phyloP scores from a whole-genome alignment of 2,329 filamentous ascomycete genomes.

The Colletotrichum echinochloae region DNA sequence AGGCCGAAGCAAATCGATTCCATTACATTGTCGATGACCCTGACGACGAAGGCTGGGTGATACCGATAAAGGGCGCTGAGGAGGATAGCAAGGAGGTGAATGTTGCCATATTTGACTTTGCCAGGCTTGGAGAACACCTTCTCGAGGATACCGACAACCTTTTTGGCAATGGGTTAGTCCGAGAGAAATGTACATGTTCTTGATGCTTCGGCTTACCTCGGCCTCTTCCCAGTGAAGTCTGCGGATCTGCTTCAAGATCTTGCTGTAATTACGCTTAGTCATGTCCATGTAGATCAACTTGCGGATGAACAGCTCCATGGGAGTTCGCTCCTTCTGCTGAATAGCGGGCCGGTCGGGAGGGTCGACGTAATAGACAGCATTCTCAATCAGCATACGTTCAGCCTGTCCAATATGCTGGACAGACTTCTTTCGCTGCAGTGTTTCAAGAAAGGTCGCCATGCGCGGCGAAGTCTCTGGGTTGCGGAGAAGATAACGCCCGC shows the following conservation, averaged over 20 bases:
- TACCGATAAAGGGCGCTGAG: slow-evolving; percentile 91
- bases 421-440: slow-evolving; percentile 93
- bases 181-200: too few species aligned
- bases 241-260: slow-evolving; percentile 92
- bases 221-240: slow-evolving; percentile 97
- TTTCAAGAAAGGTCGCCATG: slow-evolving; percentile 95
- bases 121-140: slow-evolving; percentile 96
- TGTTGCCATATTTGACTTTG: slow-evolving; percentile 97
- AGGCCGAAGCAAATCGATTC: slow-evolving; percentile 90
- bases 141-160: slow-evolving; percentile 80
- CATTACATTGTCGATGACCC: slow-evolving; percentile 90
- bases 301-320: slow-evolving; percentile 91
- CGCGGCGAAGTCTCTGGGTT: slow-evolving; percentile 93
- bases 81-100: slow-evolving; percentile 91
- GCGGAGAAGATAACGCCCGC: slow-evolving; percentile 90
- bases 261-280: slow-evolving; percentile 93
- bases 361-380: slow-evolving; percentile 97
- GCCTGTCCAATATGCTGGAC: slow-evolving; percentile 95
- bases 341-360: slow-evolving; percentile 94
- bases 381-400: slow-evolving; percentile 98
- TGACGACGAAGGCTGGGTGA: slow-evolving; percentile 89
- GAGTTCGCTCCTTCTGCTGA: slow-evolving; percentile 94
- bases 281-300: slow-evolving; percentile 94
- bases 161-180: slow-evolving; percentile 5
- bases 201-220: slow-evolving; percentile 66